phyloP scores from a whole-genome alignment of 2,329 filamentous ascomycete species.

The Colletotrichum tropicale region DNA sequence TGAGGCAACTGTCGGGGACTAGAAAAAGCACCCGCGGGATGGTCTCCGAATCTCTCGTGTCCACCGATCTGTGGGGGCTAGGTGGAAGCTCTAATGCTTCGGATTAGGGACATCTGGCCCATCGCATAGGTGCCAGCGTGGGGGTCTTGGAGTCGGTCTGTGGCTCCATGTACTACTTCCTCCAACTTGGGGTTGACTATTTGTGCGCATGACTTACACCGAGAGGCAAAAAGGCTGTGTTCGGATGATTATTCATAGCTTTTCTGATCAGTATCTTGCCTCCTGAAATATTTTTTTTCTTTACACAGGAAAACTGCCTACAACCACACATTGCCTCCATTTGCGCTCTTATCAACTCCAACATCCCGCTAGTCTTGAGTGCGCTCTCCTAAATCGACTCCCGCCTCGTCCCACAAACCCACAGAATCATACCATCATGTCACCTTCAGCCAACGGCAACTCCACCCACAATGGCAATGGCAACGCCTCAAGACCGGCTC shows the following conservation, averaged over 20 bases:
- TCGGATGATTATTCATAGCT: neutral
- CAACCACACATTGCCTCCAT: neutral
- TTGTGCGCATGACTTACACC: neutral
- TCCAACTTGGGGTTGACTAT: neutral
- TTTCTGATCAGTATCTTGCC: neutral
- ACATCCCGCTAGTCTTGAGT: neutral
- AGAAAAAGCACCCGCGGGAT: neutral
- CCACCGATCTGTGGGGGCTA: conserved; percentile 11
- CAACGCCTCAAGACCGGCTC: neutral
- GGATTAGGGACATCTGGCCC: neutral
- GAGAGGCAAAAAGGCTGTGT: neutral
- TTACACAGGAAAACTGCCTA: neutral
- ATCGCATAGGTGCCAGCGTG: neutral
- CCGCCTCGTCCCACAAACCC: neutral
- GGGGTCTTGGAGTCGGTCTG: neutral
- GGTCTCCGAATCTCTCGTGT: neutral
- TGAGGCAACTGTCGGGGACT: neutral
- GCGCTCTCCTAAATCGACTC: neutral
- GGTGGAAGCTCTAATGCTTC: neutral
- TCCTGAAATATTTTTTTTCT: neutral
- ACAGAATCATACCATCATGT: neutral
- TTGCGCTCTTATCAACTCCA: neutral
- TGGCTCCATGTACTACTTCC: neutral
- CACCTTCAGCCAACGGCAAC: conserved; percentile 12
- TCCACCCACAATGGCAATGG: neutral